phyloP scores from a whole-genome alignment of 2,329 filamentous ascomycete species.

The Colletotrichum sp. region DNA sequence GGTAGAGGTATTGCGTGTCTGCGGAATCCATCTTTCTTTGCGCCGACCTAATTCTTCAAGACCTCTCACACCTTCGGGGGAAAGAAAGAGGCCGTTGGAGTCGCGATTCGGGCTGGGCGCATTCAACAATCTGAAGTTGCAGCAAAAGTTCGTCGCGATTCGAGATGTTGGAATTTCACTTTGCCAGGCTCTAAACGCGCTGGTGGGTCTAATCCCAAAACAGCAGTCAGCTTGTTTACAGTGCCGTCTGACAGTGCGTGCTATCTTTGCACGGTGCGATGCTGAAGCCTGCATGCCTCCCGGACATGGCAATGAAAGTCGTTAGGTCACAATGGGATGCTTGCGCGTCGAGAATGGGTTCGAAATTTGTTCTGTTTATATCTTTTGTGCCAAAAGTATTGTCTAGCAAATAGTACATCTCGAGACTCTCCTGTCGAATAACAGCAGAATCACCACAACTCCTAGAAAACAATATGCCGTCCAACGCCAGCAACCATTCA shows the following conservation, averaged over 20 bases:
- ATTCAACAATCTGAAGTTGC: not conserved
- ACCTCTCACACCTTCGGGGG: conserved; percentile 1
- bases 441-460: conserved; percentile 2
- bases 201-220: conserved; percentile 34
- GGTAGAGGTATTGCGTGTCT: conserved; percentile 73
- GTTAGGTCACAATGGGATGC: not conserved
- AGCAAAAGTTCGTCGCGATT: conserved; percentile 15
- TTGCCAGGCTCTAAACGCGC: conserved; percentile 13
- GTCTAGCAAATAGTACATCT: not conserved
- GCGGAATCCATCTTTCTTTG: conserved; percentile 69
- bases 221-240: conserved; percentile 36
- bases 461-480: not conserved
- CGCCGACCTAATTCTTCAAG: not conserved
- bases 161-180: conserved; percentile 20
- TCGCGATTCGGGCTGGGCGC: conserved; percentile 9
- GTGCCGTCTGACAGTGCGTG: not conserved
- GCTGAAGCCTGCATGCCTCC: not conserved
- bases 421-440: not conserved
- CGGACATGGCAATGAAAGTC: not conserved
- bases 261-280: not conserved
- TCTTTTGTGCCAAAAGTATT: not conserved
- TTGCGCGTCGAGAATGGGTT: not conserved
- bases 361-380: not conserved
- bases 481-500: conserved; percentile 36
- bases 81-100: conserved; percentile 6